Evolutionary conservation across 2,329 filamentous ascomycete species (phyloP).

Genomic region (Arachnomyces sp.): DNA sequence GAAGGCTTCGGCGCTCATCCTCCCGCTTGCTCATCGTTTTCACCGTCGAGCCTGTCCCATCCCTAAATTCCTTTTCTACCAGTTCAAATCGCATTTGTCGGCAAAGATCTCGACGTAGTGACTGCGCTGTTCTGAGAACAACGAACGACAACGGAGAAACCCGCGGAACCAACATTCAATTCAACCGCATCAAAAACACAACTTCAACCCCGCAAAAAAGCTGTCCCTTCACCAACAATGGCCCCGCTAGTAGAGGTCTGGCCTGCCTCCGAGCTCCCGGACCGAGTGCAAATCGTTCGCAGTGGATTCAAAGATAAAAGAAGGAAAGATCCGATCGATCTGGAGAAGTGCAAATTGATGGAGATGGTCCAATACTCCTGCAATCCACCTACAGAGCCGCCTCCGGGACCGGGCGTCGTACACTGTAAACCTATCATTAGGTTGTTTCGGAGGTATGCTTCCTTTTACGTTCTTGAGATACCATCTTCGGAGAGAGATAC

Average conservation of each 20-base stretch:
- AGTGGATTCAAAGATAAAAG: conserved; percentile 42
- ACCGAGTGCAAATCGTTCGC: conserved; percentile 41
- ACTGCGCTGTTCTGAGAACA: too few relatives aligned
- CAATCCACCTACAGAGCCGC: conserved; percentile 41
- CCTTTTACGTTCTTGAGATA: conserved; percentile 1
- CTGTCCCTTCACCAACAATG: conserved; percentile 33
- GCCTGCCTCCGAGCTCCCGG: conserved; percentile 43
- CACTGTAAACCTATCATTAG: conserved; percentile 51
- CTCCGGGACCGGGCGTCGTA: conserved; percentile 37
- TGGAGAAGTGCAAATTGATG: conserved; percentile 49
- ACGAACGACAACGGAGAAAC: too few relatives aligned
- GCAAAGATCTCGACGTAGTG: too few relatives aligned
- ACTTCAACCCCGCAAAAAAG: too few relatives aligned
- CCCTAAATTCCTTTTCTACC: too few relatives aligned
- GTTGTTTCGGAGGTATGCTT: conserved; percentile 51
- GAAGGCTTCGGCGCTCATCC: conserved; percentile 22
- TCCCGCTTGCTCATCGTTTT: neutral
- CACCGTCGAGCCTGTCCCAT: too few relatives aligned
- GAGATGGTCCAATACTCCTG: conserved; percentile 59
- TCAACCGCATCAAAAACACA: too few relatives aligned
- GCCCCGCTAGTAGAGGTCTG: conserved; percentile 50
- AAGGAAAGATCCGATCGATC: conserved; percentile 47
- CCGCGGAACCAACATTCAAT: too few relatives aligned
- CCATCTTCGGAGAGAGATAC: neutral
- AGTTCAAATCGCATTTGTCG: too few relatives aligned